Evolutionary conservation across 2,329 filamentous ascomycete genomes (phyloP).

Genomic region (Aspergillus niger): DNA sequence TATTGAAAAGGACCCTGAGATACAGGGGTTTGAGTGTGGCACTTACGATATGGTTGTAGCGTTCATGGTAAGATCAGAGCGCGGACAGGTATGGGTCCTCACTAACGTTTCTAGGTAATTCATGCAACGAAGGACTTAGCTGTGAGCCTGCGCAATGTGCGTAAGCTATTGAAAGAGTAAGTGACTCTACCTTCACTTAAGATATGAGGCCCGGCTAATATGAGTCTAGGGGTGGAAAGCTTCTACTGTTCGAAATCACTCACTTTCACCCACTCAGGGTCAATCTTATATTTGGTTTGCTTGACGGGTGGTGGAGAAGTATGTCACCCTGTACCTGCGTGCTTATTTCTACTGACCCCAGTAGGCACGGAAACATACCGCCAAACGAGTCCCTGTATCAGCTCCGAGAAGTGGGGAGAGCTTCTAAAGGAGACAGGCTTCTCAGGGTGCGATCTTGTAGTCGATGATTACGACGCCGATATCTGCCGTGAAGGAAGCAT

Average conservation of each 20-base stretch:
- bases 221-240: constrained; percentile 12
- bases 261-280: constrained; percentile 4
- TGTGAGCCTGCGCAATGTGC: constrained; percentile 11
- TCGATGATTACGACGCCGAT: constrained; percentile 18
- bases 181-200: neutral
- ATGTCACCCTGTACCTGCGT: neutral
- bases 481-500: constrained; percentile 12
- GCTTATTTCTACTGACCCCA: neutral
- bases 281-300: constrained; percentile 14
- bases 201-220: neutral
- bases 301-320: constrained; percentile 21
- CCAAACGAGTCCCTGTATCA: constrained; percentile 11
- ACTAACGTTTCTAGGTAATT: constrained; percentile 2
- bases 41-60: constrained; percentile 24
- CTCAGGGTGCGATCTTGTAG: constrained; percentile 20
- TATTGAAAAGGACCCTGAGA: constrained; percentile 20
- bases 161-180: constrained; percentile 17
- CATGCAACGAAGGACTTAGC: constrained; percentile 13
- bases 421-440: constrained; percentile 18
- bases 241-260: constrained; percentile 16
- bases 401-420: constrained; percentile 10
- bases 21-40: constrained; percentile 21
- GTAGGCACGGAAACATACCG: constrained; percentile 15
- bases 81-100: neutral
- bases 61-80: constrained; percentile 10